A percentile compares a stretch with the other conserved stretches of the same genome.
Evolutionary conservation across 306 rosid species (phyloP).

Genomic region (Rosa multiflora): DNA sequence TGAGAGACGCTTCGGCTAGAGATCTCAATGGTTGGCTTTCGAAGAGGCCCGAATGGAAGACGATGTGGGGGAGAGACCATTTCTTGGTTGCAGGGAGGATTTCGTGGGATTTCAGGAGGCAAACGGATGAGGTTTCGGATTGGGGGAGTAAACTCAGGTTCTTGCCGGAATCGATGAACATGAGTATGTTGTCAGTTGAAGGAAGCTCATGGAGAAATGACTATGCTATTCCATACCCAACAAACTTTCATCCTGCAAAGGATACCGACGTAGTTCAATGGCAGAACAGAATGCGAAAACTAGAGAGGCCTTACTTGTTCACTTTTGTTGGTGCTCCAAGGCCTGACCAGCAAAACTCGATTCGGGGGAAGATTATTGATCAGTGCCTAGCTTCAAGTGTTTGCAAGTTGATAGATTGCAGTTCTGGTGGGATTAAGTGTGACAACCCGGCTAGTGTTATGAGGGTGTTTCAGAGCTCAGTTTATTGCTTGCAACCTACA

Average conservation of each 20-base stretch:
- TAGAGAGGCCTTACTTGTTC: slow-evolving; percentile 48
- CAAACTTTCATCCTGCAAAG: slow-evolving; percentile 63
- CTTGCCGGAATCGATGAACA: slow-evolving; percentile 67
- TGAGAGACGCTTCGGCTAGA: slow-evolving; percentile 56
- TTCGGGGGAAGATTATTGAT: slow-evolving; percentile 62
- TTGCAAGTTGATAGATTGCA: slow-evolving; percentile 67
- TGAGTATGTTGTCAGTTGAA: slow-evolving; percentile 87
- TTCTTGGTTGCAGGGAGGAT: slow-evolving; percentile 81
- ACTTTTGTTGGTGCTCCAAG: slow-evolving; percentile 82
- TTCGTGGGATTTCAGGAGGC: slow-evolving; percentile 90
- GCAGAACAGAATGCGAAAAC: slow-evolving; percentile 50
- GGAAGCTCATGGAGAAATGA: slow-evolving; percentile 88
- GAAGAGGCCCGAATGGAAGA: slow-evolving; percentile 54
- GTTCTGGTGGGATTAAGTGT: slow-evolving; percentile 52
- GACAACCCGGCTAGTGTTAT: slow-evolving; percentile 57
- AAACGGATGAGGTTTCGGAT: slow-evolving; percentile 43
- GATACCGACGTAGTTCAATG: slow-evolving; percentile 39
- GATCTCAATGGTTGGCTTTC: slow-evolving; percentile 57
- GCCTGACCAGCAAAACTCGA: slow-evolving; percentile 52
- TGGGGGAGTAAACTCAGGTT: slow-evolving; percentile 91
- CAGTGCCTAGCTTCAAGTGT: slow-evolving; percentile 49
- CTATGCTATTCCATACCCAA: slow-evolving; percentile 81
- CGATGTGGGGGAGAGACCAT: slow-evolving; percentile 84
- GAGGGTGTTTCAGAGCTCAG: slow-evolving; percentile 55
- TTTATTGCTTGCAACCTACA: slow-evolving; percentile 78